phyloP scores from a whole-genome alignment of 1,284 basidiomycete genomes.

The Boletus mariae region DNA sequence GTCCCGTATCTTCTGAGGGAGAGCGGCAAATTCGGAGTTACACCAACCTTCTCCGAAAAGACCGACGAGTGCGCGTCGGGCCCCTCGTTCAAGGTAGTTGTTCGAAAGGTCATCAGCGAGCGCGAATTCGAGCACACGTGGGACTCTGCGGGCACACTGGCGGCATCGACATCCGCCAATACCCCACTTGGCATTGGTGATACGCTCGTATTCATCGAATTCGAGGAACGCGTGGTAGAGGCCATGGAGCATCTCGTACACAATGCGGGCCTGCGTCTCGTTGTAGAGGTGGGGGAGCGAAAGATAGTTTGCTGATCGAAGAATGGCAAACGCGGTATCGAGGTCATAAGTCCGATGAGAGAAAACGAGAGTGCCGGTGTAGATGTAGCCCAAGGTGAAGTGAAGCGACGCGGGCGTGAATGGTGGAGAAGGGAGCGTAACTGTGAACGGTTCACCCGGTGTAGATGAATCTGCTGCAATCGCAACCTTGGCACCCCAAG shows the following conservation, averaged over 20 bases:
- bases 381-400: conserved; percentile 92
- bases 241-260: conserved; percentile 86
- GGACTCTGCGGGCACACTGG: conserved; percentile 73
- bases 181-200: conserved; percentile 72
- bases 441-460: conserved; percentile 46
- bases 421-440: conserved; percentile 84
- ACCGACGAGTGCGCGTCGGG: conserved; percentile 70
- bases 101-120: conserved; percentile 73
- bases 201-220: conserved; percentile 68
- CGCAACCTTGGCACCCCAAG: conserved; percentile 43
- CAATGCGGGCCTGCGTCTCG: conserved; percentile 79
- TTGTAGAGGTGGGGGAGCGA: conserved; percentile 70
- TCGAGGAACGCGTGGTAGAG: conserved; percentile 79
- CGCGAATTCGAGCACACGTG: conserved; percentile 80
- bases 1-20: conserved; percentile 66
- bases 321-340: conserved; percentile 86
- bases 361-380: conserved; percentile 91
- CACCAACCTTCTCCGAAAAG: conserved; percentile 87
- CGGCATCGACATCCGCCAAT: conserved; percentile 77
- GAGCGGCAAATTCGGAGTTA: conserved; percentile 68
- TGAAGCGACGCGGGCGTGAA: conserved; percentile 94
- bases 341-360: conserved; percentile 93
- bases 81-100: conserved; percentile 62
- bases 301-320: conserved; percentile 82
- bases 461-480: conserved; percentile 25